phyloP scores from a whole-genome alignment of 331 rosid genomes.

The Rosa hybrid region DNA sequence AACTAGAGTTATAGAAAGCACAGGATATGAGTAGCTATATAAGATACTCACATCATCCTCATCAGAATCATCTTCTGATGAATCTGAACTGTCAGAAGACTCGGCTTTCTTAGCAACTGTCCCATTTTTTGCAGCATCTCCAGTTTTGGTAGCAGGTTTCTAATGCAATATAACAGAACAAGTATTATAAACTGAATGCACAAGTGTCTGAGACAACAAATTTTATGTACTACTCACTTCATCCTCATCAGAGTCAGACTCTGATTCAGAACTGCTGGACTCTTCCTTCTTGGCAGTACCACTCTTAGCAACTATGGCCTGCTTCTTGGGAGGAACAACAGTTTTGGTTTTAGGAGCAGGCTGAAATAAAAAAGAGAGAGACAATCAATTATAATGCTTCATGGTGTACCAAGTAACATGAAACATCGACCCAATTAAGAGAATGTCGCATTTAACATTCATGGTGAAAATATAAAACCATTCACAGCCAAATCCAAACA shows the following conservation, averaged over 20 bases:
- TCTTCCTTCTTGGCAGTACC: slow-evolving; percentile 9
- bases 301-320: not conserved
- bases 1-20: not conserved
- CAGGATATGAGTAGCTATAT: no score
- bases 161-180: slow-evolving; percentile 8
- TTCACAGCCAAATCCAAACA: not conserved
- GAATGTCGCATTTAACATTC: not conserved
- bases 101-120: slow-evolving; percentile 23
- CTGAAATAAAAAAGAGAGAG: not conserved
- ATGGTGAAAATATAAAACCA: not conserved
- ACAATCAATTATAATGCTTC: not conserved
- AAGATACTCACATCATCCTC: slow-evolving; percentile 36
- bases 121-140: slow-evolving; percentile 39
- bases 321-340: not conserved
- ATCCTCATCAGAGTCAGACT: slow-evolving; percentile 21
- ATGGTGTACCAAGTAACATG: no score
- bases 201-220: not conserved
- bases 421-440: not conserved
- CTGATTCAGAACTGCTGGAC: slow-evolving; percentile 31
- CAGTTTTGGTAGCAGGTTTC: slow-evolving; percentile 41
- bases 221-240: not conserved
- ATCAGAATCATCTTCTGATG: slow-evolving; percentile 45
- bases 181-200: not conserved
- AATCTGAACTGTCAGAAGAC: slow-evolving; percentile 25
- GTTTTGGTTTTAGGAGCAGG: slow-evolving; percentile 13